phyloP scores from a whole-genome alignment of 345 rosid species.

The Pistacia integerrima region DNA sequence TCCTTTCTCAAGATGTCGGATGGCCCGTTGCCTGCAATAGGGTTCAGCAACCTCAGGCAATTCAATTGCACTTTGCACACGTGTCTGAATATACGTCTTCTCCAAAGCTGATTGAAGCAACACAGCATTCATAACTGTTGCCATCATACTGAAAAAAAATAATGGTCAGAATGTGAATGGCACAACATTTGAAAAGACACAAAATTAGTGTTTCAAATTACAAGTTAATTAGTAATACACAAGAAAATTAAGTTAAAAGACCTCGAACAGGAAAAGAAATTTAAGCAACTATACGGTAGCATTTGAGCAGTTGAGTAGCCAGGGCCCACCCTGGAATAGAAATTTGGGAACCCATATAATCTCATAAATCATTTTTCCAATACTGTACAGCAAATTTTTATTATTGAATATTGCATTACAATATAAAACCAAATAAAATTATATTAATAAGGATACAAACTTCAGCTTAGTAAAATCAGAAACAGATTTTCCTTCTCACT shows the following conservation, averaged over 20 bases:
- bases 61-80: conserved; percentile 44
- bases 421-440: not conserved
- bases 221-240: not conserved
- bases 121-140: conserved; percentile 53
- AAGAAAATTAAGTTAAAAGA: not conserved
- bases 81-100: conserved; percentile 42
- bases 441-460: not conserved
- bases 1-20: conserved; percentile 60
- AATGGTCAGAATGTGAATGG: conserved; percentile 9
- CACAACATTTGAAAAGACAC: not conserved
- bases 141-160: conserved; percentile 46
- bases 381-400: not conserved
- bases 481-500: not conserved
- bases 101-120: conserved; percentile 58
- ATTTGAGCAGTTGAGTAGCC: not conserved
- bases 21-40: conserved; percentile 46
- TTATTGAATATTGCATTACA: not conserved
- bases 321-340: not conserved
- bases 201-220: not conserved
- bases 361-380: not conserved
- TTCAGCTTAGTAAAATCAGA: not conserved
- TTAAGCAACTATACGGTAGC: not conserved
- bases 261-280: not conserved
- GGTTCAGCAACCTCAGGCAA: conserved; percentile 49
- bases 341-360: not conserved